A percentile compares a stretch with the other conserved stretches of the same genome.
Conservation (phyloP, 306 rosid genomes). For the Cucurbita ficifolia region DNA sequence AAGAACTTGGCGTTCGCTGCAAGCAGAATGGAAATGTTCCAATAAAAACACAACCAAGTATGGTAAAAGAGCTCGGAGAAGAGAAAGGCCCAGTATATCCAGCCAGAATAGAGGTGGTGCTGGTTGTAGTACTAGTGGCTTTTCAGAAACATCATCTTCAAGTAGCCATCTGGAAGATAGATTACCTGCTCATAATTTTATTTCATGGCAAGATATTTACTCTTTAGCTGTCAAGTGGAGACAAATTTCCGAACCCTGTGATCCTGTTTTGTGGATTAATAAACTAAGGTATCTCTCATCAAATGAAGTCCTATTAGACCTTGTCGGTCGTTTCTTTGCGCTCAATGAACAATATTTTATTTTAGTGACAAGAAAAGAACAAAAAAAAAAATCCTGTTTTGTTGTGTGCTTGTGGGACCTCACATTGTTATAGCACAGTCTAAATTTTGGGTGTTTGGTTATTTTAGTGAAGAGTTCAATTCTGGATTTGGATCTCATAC, state of each 20-base stretch:
- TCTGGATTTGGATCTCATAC: conserved; percentile 95
- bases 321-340: neutral
- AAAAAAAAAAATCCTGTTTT: neutral
- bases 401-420: neutral
- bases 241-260: conserved; percentile 89
- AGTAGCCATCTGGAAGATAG: conserved; percentile 42
- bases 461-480: conserved; percentile 65
- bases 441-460: neutral
- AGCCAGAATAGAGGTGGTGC: conserved; percentile 97
- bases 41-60: conserved; percentile 49
- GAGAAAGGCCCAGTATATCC: conserved; percentile 59
- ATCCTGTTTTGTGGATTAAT: conserved; percentile 89
- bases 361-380: neutral
- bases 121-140: conserved; percentile 81
- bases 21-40: conserved; percentile 57
- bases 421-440: neutral
- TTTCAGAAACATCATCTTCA: conserved; percentile 41
- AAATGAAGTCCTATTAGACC: neutral
- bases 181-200: conserved; percentile 36
- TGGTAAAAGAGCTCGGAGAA: conserved; percentile 69
- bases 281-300: conserved; percentile 56
- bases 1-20: conserved; percentile 83
- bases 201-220: conserved; percentile 74
- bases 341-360: neutral
- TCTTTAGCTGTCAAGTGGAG: conserved; percentile 84